Conservation (phyloP, 176 grass and related monocot genomes). For the Juncus effusus region DNA sequence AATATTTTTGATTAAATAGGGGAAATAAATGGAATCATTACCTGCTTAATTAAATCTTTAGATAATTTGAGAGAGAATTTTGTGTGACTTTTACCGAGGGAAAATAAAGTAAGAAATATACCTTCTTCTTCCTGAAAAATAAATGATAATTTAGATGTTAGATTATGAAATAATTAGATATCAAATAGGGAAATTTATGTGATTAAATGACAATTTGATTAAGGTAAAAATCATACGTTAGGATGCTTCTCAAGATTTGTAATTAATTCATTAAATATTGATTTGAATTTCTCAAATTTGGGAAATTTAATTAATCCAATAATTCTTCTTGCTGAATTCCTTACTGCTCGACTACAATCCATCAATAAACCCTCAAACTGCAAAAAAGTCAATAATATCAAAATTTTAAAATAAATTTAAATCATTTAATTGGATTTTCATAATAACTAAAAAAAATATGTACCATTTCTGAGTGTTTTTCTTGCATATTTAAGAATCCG, state of each 20-base stretch:
- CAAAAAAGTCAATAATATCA: conserved; percentile 23
- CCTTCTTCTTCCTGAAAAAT: conserved; percentile 71
- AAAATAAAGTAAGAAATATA: conserved; percentile 65
- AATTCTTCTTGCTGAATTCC: conserved; percentile 48
- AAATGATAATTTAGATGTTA: conserved; percentile 2
- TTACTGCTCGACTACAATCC: conserved; percentile 52
- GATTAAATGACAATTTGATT: background rate
- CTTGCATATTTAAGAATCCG: conserved; percentile 60
- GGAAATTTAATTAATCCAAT: conserved; percentile 59
- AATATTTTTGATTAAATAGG: background rate
- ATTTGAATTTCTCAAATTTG: conserved; percentile 71
- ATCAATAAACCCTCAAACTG: conserved; percentile 77
- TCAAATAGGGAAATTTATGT: conserved; percentile 11
- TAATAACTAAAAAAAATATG: conserved; percentile 3
- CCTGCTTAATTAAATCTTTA: conserved; percentile 79
- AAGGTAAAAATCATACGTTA: conserved; percentile 52
- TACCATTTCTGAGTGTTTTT: conserved; percentile 93
- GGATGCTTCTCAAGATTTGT: conserved; percentile 60
- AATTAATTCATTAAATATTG: conserved; percentile 61
- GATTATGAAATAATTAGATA: conserved; percentile 26
- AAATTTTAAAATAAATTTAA: conserved; percentile 15
- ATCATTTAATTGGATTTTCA: conserved; percentile 1
- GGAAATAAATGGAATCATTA: conserved; percentile 31
- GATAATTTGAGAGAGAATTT: conserved; percentile 65
- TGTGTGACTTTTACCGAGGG: conserved; percentile 65